Base-by-base conservation (phyloP, 2,329 filamentous ascomycete species). In the Aspergillus nomiae region DNA sequence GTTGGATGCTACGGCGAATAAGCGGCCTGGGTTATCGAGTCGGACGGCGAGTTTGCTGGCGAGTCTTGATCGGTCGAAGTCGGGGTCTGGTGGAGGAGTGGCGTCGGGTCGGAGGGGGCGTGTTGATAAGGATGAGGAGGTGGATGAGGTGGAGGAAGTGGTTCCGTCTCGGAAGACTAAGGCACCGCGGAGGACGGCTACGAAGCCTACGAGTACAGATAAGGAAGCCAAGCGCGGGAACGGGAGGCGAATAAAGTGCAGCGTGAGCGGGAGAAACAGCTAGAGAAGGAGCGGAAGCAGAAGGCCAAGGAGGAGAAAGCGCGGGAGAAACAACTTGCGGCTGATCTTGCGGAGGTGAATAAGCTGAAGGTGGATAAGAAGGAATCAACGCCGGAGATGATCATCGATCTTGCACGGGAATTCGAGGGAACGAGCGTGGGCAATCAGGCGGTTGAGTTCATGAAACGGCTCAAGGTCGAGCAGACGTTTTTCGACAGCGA, bases 291-390 rank as follows among this genome's bases (percentile, higher is more conserved):
- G 59, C 74, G 74, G 34, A 83, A 81, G 62, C 74, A 74, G 26
- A 69, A 73, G 41, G 65, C 78, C 59, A 82, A 77, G 70, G 87
- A 88, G 61, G 82, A 86, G 57, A 90, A 86, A 66, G 84, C 83
- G 0, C 78, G 80, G 8, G 87, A 92, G 67, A 92, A 89, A 69
- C 85, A 89, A 66, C 81, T 82, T 3, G 87, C 86, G 12, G 85
- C 86, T 8, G 89, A 91, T 9, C 78, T 94, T 26, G 87, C 87
- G 3, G 88, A 91, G 65, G 90, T 88, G 48, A 94, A 94, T 77
- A 92, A 90, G 70, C 78, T 89, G 11, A 87, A 87, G 58, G 87
- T 86, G 0, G 88, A 92, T 77, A 92, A 92, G 78, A 92, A 91
- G 68, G 80, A 88, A 0, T 90, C 90, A 0, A 86, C 88, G 0